Percentiles rank a stretch among this genome's conserved stretches.
These are phyloP conservation scores for Paecilomyces formosus DNA, from an alignment of 2,329 filamentous ascomycete species.

Conservation along the genomic window DNA sequence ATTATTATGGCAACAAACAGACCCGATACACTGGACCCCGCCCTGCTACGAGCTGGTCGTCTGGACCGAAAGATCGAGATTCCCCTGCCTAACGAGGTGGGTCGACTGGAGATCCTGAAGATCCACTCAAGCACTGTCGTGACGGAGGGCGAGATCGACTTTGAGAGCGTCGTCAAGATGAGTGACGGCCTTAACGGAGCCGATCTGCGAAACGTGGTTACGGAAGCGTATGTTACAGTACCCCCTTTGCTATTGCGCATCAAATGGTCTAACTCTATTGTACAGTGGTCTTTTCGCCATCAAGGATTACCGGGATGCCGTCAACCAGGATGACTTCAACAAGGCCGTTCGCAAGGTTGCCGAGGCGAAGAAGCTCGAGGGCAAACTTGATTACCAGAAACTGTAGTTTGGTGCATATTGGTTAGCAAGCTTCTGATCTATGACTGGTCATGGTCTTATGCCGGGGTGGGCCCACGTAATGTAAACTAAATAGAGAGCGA, in stretches of 20 bases:
- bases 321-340: slow-evolving; percentile 99
- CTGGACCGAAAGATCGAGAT: slow-evolving; percentile 94
- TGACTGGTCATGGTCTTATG: neutral
- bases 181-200: slow-evolving; percentile 96
- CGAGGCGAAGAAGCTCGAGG: slow-evolving; percentile 96
- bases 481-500: slow-evolving; percentile 9
- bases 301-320: slow-evolving; percentile 92
- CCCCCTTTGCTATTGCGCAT: neutral
- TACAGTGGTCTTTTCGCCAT: slow-evolving; percentile 86
- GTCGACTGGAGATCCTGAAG: slow-evolving; percentile 93
- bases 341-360: slow-evolving; percentile 97
- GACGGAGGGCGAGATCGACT: slow-evolving; percentile 92
- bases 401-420: slow-evolving; percentile 47
- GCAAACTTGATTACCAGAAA: slow-evolving; percentile 97
- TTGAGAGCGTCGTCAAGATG: slow-evolving; percentile 99
- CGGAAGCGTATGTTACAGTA: slow-evolving; percentile 74
- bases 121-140: slow-evolving; percentile 85
- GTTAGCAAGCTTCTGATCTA: neutral
- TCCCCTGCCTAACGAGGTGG: slow-evolving; percentile 91
- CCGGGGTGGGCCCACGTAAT: slow-evolving; percentile 1
- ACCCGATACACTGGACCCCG: slow-evolving; percentile 91
- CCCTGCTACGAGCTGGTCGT: slow-evolving; percentile 71
- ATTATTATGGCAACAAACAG: slow-evolving; percentile 99
- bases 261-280: slow-evolving; percentile 5
- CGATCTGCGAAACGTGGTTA: slow-evolving; percentile 94